Percentiles rank a stretch among this genome's conserved stretches.
Conservation (phyloP, 495 filamentous ascomycete genomes). For the Podospora appendiculata region DNA sequence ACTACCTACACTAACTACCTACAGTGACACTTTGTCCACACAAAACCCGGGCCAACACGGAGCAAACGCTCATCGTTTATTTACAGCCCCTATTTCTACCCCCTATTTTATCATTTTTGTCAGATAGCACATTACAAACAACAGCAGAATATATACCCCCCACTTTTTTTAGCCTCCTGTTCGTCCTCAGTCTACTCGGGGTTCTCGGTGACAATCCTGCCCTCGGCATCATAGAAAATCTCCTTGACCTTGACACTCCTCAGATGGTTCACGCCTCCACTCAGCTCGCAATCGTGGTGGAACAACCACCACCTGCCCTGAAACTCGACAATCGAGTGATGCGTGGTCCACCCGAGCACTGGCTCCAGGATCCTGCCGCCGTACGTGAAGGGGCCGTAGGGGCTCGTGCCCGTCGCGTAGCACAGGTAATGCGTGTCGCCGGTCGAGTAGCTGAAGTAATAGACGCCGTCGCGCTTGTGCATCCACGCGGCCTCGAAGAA, state of each 20-base stretch:
- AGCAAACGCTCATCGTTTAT: neutral
- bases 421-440: constrained; percentile 66
- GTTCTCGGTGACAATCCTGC: constrained; percentile 43
- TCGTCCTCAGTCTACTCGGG: constrained; percentile 10
- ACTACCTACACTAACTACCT: too few relatives aligned
- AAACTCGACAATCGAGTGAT: constrained; percentile 71
- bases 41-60: too few relatives aligned
- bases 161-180: neutral
- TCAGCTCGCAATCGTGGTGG: constrained; percentile 63
- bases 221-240: constrained; percentile 59
- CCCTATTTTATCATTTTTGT: neutral
- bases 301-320: constrained; percentile 63
- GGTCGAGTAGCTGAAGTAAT: constrained; percentile 72
- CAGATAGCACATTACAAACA: neutral
- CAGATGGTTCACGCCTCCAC: constrained; percentile 55
- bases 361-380: constrained; percentile 63
- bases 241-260: constrained; percentile 63
- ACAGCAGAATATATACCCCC: neutral
- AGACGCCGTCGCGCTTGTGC: constrained; percentile 55
- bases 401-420: constrained; percentile 53
- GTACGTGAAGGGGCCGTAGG: constrained; percentile 64
- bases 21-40: too few relatives aligned
- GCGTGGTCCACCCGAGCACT: constrained; percentile 70
- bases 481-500: constrained; percentile 78
- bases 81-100: neutral